Conservation (phyloP, 306 rosid genomes). For the Rosa rugosa region DNA sequence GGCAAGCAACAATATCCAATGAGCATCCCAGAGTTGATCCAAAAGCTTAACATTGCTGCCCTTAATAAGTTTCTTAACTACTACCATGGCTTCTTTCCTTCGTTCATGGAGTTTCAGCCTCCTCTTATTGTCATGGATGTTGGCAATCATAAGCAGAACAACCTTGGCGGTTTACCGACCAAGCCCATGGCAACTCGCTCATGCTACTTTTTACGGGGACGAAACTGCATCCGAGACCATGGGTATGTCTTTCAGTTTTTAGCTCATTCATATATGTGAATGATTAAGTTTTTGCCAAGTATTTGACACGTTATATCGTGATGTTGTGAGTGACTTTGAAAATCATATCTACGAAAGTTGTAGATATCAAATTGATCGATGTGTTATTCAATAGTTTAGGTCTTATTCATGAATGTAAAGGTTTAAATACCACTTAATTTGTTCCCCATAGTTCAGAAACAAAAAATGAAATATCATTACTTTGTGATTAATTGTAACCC, state of each 20-base stretch:
- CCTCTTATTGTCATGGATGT: conserved; percentile 27
- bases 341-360: too few species aligned
- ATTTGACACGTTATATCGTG: not conserved
- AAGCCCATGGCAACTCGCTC: conserved; percentile 65
- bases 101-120: conserved; percentile 32
- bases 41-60: not conserved
- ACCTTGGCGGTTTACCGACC: conserved; percentile 43
- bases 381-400: too few species aligned
- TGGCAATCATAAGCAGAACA: conserved; percentile 31
- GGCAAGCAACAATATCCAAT: conserved; percentile 25
- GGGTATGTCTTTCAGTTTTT: conserved; percentile 44
- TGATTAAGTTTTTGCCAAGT: too few species aligned
- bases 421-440: too few species aligned
- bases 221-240: conserved; percentile 78
- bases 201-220: conserved; percentile 92
- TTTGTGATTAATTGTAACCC: too few species aligned
- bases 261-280: not conserved
- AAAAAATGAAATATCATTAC: too few species aligned
- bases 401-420: too few species aligned
- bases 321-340: too few species aligned
- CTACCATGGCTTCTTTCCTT: conserved; percentile 50
- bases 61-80: not conserved
- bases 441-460: too few species aligned
- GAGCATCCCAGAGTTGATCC: conserved; percentile 15
- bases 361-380: too few species aligned